phyloP scores from a whole-genome alignment of 2,329 filamentous ascomycete genomes.

The Apiospora pterosperma region DNA sequence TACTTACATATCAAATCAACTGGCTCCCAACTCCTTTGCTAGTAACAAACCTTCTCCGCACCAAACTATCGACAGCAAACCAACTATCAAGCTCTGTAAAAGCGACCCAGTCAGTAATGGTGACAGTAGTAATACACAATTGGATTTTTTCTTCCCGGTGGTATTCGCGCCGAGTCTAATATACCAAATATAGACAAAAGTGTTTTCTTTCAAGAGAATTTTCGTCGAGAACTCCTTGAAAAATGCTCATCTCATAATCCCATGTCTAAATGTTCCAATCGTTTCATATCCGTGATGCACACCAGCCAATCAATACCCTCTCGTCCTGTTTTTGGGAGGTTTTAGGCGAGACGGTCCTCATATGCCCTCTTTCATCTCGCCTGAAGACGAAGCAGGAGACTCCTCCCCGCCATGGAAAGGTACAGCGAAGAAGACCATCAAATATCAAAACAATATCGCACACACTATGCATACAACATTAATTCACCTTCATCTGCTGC shows the following conservation, averaged over 20 bases:
- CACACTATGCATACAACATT: neutral
- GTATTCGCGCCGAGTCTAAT: neutral
- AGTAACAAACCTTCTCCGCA: neutral
- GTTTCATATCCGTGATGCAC: neutral
- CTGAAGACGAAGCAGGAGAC: neutral
- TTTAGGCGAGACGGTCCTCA: neutral
- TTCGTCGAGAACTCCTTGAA: neutral
- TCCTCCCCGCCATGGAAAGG: neutral
- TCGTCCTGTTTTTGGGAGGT: neutral
- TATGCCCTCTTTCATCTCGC: neutral
- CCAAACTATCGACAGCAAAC: neutral
- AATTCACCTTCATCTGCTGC: conserved; percentile 6
- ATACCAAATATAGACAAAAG: neutral
- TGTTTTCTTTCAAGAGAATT: neutral
- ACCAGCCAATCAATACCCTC: neutral
- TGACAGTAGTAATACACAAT: neutral
- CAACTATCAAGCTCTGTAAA: neutral
- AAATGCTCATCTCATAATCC: conserved; percentile 2
- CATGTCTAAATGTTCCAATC: neutral
- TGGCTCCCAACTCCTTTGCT: neutral
- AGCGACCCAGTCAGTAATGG: neutral
- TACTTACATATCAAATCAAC: no score
- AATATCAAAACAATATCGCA: neutral
- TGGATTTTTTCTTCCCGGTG: neutral
- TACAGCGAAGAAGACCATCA: neutral